Conservation (phyloP, 352 stramenopile species). For the Globisporangium middletonii region DNA sequence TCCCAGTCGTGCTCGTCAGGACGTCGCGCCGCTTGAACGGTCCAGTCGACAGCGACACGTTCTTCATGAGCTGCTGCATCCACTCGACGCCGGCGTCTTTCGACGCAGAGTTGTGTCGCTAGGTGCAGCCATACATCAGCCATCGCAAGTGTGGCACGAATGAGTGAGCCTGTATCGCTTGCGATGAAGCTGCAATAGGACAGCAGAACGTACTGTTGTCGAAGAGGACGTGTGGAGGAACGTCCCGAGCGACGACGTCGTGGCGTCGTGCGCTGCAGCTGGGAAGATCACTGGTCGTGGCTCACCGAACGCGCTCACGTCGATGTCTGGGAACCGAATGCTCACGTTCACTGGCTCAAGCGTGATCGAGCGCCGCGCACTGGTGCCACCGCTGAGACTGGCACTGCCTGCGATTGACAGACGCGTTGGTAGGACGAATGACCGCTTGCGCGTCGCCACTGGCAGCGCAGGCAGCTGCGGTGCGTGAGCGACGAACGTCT, state of each 20-base stretch:
- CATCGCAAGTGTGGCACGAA: background rate
- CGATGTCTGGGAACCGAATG: conserved; percentile 26
- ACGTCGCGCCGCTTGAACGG: conserved; percentile 17
- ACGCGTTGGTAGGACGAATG: conserved; percentile 6
- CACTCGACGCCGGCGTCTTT: conserved; percentile 18
- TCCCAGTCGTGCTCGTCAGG: background rate
- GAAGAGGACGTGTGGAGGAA: conserved; percentile 16
- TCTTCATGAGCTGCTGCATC: conserved; percentile 27
- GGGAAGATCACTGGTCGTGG: conserved; percentile 26
- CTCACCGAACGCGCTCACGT: conserved; percentile 20
- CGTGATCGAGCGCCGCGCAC: background rate
- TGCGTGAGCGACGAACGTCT: conserved; percentile 35
- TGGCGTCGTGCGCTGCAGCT: conserved; percentile 17
- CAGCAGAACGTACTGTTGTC: conserved; percentile 1
- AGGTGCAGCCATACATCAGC: background rate
- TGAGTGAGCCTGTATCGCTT: background rate
- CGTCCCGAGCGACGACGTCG: conserved; percentile 25
- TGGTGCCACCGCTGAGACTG: background rate
- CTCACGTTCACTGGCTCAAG: conserved; percentile 12
- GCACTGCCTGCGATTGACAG: background rate
- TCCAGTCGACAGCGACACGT: conserved; percentile 8
- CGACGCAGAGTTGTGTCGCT: conserved; percentile 2
- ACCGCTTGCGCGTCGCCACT: conserved; percentile 7
- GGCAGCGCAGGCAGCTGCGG: conserved; percentile 14
- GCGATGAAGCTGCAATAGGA: background rate